Percentiles rank a stretch among this genome's conserved stretches.
These are phyloP conservation scores for Pestalotiopsis sp. DNA, from an alignment of 2,329 filamentous ascomycete genomes.

Conservation along the genomic window DNA sequence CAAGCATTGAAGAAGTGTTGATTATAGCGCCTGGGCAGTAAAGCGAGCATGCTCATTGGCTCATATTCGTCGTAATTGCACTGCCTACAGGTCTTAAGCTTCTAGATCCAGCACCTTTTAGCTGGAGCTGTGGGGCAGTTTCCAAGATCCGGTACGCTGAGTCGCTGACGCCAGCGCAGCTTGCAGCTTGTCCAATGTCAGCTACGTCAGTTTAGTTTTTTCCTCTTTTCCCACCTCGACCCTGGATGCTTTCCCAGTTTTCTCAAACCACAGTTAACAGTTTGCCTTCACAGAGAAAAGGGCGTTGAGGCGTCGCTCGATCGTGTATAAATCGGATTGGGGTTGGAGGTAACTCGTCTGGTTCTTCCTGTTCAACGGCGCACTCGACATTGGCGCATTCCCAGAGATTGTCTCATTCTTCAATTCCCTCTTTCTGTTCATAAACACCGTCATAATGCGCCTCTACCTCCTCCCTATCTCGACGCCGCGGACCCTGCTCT, in stretches of 20 bases:
- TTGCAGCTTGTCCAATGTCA: not conserved
- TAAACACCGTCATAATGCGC: conserved; percentile 61
- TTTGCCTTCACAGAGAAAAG: not conserved
- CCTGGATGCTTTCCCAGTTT: not conserved
- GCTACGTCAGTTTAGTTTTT: not conserved
- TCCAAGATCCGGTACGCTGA: not conserved
- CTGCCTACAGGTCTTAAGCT: not conserved
- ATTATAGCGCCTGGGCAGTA: not conserved
- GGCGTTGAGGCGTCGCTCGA: not conserved
- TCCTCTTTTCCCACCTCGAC: not conserved
- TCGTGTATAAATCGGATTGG: not conserved
- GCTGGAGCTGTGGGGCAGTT: not conserved
- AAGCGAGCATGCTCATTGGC: not conserved
- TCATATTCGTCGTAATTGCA: not conserved
- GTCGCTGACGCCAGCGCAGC: not conserved
- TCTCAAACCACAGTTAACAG: not conserved
- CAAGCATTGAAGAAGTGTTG: no score
- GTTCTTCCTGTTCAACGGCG: not conserved
- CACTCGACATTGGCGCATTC: not conserved
- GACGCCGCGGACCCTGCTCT: conserved; percentile 85
- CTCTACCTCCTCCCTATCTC: conserved; percentile 93
- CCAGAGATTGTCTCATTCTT: not conserved
- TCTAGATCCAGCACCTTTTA: not conserved
- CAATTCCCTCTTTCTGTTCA: not conserved
- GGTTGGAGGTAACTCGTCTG: not conserved